Conservation (phyloP, 345 rosid genomes). For the Lagerstroemia speciosa region DNA sequence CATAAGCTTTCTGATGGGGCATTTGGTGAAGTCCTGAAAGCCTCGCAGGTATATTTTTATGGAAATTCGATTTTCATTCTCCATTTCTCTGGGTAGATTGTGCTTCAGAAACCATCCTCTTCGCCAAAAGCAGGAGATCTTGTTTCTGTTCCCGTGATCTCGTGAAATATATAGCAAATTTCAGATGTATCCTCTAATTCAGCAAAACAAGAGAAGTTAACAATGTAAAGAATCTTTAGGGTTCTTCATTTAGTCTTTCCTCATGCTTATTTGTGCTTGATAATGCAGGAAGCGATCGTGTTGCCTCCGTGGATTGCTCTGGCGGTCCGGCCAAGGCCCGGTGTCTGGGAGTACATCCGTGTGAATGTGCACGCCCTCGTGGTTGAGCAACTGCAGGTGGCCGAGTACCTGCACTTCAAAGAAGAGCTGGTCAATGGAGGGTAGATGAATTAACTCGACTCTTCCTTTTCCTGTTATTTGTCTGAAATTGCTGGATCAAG, state of each 20-base stretch:
- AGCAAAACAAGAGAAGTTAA: background rate
- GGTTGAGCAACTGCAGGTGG: slow-evolving; percentile 63
- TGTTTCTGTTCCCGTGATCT: background rate
- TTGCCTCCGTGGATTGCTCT: slow-evolving; percentile 85
- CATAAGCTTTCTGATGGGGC: slow-evolving; percentile 47
- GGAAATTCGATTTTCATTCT: too few species aligned
- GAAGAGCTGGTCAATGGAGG: slow-evolving; percentile 91
- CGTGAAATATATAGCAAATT: background rate
- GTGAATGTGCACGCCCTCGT: slow-evolving; percentile 73
- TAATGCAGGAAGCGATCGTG: slow-evolving; percentile 77
- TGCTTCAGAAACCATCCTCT: background rate
- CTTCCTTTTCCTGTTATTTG: background rate
- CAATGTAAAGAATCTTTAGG: too few species aligned
- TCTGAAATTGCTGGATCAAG: background rate
- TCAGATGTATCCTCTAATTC: background rate
- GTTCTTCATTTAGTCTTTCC: background rate
- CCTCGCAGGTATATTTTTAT: slow-evolving; percentile 41
- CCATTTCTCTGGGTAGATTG: too few species aligned
- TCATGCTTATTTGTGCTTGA: background rate
- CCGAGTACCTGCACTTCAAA: slow-evolving; percentile 79
- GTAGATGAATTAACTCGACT: slow-evolving; percentile 18
- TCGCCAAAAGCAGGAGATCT: background rate
- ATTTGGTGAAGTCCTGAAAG: slow-evolving; percentile 51
- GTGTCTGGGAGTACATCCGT: slow-evolving; percentile 88
- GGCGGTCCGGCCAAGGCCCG: slow-evolving; percentile 92